These are phyloP conservation scores for Galerina marginata DNA, from an alignment of 768 basidiomycete species.

Conservation along the genomic window DNA sequence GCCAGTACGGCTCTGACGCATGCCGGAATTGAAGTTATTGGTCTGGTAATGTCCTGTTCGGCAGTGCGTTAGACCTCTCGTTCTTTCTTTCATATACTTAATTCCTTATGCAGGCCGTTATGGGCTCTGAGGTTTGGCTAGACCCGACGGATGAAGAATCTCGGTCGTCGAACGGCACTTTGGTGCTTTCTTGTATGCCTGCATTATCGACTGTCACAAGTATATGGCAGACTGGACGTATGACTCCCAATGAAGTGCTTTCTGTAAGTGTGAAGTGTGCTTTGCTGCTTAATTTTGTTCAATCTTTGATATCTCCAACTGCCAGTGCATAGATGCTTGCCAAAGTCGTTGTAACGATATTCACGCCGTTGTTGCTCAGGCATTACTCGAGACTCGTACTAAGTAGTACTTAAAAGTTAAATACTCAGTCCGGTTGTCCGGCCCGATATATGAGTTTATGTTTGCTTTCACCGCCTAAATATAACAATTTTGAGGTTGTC, in stretches of 20 bases:
- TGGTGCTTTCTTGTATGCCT: slow-evolving; percentile 88
- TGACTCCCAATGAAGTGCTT: slow-evolving; percentile 57
- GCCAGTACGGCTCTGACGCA: slow-evolving; percentile 91
- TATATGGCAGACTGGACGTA: slow-evolving; percentile 83
- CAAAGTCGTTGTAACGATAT: slow-evolving; percentile 76
- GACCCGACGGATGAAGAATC: slow-evolving; percentile 83
- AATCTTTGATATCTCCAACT: neutral
- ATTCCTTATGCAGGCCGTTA: slow-evolving; percentile 51
- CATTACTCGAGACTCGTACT: slow-evolving; percentile 52
- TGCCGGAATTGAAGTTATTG: slow-evolving; percentile 91
- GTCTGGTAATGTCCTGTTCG: slow-evolving; percentile 84
- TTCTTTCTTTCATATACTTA: neutral
- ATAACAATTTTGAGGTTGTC: slow-evolving; percentile 2
- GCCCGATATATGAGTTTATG: neutral
- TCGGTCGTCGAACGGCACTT: slow-evolving; percentile 56
- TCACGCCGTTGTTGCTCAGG: slow-evolving; percentile 75
- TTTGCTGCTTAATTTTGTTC: neutral
- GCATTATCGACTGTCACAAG: slow-evolving; percentile 84
- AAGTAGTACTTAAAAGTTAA: neutral
- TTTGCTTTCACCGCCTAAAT: neutral
- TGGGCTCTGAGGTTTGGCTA: slow-evolving; percentile 67
- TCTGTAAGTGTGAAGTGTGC: slow-evolving; percentile 48
- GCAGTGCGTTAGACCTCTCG: slow-evolving; percentile 53
- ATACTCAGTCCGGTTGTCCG: too few species aligned
- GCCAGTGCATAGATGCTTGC: slow-evolving; percentile 72